Percentiles rank a stretch among this genome's conserved stretches.
These are phyloP conservation scores for Fulvia fulva DNA, from an alignment of 2,329 filamentous ascomycete species.

Conservation along the genomic window DNA sequence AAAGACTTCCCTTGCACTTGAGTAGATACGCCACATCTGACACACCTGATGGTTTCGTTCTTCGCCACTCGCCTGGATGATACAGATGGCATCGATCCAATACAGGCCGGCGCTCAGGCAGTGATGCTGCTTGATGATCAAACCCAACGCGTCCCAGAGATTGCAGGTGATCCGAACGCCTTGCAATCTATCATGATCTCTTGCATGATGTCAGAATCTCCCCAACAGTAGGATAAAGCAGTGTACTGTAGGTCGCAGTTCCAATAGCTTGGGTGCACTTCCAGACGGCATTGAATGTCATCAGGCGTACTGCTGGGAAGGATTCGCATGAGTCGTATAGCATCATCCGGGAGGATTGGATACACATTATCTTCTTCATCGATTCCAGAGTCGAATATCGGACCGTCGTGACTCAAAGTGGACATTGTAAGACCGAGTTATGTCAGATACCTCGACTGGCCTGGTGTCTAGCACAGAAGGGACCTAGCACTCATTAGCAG, in stretches of 20 bases:
- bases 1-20: not conserved
- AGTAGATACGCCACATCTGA: conserved; percentile 4
- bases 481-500: too few relatives aligned
- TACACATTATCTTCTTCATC: too few relatives aligned
- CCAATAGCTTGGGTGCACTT: not conserved
- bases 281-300: not conserved
- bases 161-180: not conserved
- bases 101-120: not conserved
- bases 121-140: not conserved
- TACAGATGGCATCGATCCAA: conserved; percentile 6
- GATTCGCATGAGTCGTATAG: not conserved
- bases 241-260: not conserved
- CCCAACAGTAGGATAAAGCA: conserved; percentile 1
- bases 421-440: too few relatives aligned
- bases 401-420: too few relatives aligned
- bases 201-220: not conserved
- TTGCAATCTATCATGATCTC: not conserved
- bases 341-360: too few relatives aligned
- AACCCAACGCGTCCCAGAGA: not conserved
- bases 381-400: too few relatives aligned
- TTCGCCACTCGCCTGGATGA: not conserved
- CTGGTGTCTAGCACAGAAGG: too few relatives aligned
- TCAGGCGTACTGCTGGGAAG: not conserved
- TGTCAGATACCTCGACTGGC: too few relatives aligned
- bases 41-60: conserved; percentile 3